These are phyloP conservation scores for Backusella macrospora DNA, from an alignment of 192 early-diverging fungal species.

Conservation along the genomic window DNA sequence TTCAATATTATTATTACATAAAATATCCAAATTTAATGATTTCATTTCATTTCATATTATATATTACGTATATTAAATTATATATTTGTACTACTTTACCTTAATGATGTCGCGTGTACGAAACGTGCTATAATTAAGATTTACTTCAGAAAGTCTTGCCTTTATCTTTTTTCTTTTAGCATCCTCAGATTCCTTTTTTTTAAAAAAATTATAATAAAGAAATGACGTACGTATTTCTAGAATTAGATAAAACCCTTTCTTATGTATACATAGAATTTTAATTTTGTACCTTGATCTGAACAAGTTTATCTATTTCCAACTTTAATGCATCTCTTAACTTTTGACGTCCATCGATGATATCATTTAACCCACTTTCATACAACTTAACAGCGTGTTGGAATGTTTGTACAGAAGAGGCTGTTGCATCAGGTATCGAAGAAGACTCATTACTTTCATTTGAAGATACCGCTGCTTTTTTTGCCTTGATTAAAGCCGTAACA, in stretches of 20 bases:
- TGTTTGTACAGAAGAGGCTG: background rate
- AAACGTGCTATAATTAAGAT: conserved; percentile 32
- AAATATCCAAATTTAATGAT: background rate
- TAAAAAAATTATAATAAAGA: background rate
- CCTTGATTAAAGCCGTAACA: conserved; percentile 13
- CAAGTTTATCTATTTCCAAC: conserved; percentile 25
- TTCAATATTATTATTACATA: background rate
- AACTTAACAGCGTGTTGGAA: conserved; percentile 10
- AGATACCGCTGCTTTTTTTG: background rate
- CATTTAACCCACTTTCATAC: conserved; percentile 16
- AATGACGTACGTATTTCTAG: background rate
- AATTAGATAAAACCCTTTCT: too few relatives aligned
- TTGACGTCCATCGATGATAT: conserved; percentile 25
- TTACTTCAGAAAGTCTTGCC: conserved; percentile 19
- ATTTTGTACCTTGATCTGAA: conserved; percentile 14
- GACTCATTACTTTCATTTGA: background rate
- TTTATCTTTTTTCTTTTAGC: conserved; percentile 27
- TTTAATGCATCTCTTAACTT: conserved; percentile 28
- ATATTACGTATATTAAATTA: conserved; percentile 5
- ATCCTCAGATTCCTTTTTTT: conserved; percentile 28
- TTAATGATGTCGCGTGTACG: conserved; percentile 30
- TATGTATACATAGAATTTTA: background rate
- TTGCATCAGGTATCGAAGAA: background rate
- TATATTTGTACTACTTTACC: conserved; percentile 7
- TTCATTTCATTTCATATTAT: background rate